Conservation (phyloP, 805 yeast species). For the Schwanniomyces vanrijiae region DNA sequence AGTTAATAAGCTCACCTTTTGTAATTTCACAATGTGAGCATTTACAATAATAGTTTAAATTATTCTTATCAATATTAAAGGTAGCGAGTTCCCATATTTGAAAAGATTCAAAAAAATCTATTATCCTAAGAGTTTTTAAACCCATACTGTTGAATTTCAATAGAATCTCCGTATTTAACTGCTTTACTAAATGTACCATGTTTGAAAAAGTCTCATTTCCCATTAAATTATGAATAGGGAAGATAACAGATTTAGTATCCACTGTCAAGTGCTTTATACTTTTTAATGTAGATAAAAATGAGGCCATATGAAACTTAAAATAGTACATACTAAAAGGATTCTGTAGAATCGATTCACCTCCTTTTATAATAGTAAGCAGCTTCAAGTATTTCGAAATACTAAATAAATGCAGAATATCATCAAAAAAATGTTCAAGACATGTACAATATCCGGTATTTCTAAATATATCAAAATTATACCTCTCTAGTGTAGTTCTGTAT, state of each 20-base stretch:
- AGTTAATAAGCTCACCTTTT: neutral
- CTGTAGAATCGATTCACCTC: slow-evolving; percentile 4
- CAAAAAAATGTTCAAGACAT: slow-evolving; percentile 7
- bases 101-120: slow-evolving; percentile 11
- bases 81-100: slow-evolving; percentile 8
- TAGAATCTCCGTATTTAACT: neutral
- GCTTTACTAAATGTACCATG: neutral
- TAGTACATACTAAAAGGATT: slow-evolving; percentile 8
- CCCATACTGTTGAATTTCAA: neutral
- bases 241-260: slow-evolving; percentile 8
- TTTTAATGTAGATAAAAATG: neutral
- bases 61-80: neutral
- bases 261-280: slow-evolving; percentile 3
- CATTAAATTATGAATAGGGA: slow-evolving; percentile 5
- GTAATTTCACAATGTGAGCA: slow-evolving; percentile 3
- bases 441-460: slow-evolving; percentile 4
- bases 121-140: neutral
- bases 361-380: slow-evolving; percentile 1
- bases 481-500: neutral
- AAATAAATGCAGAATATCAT: neutral
- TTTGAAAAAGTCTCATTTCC: neutral
- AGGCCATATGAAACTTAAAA: slow-evolving; percentile 6
- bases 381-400: neutral
- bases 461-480: neutral
- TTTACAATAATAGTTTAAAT: slow-evolving; percentile 2